Percentiles rank a stretch among this genome's conserved stretches.
Conservation (phyloP, 2,329 filamentous ascomycete species). For the Arthrobotrys megalospora region DNA sequence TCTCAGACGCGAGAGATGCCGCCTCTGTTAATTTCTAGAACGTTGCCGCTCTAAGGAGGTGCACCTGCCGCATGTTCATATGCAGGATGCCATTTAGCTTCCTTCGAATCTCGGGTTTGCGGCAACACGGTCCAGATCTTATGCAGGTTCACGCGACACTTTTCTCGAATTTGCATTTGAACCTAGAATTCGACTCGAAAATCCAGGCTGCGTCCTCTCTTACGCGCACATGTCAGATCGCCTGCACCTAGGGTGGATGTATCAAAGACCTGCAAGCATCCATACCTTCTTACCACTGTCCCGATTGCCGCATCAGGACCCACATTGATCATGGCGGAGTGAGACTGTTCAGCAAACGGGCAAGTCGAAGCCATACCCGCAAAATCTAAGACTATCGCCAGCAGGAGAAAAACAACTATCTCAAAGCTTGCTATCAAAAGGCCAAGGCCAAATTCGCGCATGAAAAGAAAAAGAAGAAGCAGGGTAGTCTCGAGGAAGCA, state of each 20-base stretch:
- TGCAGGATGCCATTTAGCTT: conserved; percentile 28
- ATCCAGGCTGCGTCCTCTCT: conserved; percentile 15
- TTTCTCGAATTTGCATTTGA: conserved; percentile 12
- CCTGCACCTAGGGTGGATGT: conserved; percentile 22
- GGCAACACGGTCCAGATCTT: conserved; percentile 38
- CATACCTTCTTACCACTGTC: conserved; percentile 41
- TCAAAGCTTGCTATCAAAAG: conserved; percentile 15
- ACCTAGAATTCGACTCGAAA: not conserved
- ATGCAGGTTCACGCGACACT: conserved; percentile 35
- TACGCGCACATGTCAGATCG: conserved; percentile 48
- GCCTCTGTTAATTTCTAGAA: conserved; percentile 32
- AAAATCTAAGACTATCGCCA: conserved; percentile 11
- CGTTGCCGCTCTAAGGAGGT: conserved; percentile 45
- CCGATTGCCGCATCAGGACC: conserved; percentile 58
- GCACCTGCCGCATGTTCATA: conserved; percentile 43
- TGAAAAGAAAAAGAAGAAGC: conserved; percentile 1
- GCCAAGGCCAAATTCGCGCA: conserved; percentile 52
- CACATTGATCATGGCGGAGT: conserved; percentile 26
- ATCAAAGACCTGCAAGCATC: conserved; percentile 24
- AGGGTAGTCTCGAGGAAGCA: not conserved
- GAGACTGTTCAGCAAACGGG: conserved; percentile 33
- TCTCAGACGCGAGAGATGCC: conserved; percentile 12
- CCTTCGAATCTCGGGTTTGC: conserved; percentile 40
- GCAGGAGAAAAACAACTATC: conserved; percentile 16
- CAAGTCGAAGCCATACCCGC: conserved; percentile 36